Percentiles rank a stretch among this genome's conserved stretches.
Conservation (phyloP, 139 green algal species). For the Chlamydomonas schloesseri region DNA sequence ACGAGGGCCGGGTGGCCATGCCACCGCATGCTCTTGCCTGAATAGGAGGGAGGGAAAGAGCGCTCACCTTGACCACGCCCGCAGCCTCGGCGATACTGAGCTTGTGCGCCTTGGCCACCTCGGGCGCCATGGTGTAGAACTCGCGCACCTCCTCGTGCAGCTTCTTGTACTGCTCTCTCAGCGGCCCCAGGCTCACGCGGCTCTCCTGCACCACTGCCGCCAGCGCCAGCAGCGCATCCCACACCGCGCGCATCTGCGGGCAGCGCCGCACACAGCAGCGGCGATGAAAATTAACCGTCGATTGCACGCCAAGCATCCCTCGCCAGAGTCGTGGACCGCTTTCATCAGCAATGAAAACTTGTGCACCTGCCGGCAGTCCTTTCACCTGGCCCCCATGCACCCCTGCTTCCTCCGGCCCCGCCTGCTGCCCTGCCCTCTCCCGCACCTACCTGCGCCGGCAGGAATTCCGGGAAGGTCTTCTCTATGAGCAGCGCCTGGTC, state of each 20-base stretch:
- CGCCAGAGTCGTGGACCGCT: too few species aligned
- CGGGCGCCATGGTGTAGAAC: conserved; percentile 19
- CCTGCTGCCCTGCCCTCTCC: too few species aligned
- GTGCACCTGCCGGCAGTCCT: too few species aligned
- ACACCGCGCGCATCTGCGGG: conserved; percentile 29
- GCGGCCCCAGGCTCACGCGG: conserved; percentile 3
- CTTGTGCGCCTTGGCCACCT: conserved; percentile 2
- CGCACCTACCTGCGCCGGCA: conserved; percentile 9
- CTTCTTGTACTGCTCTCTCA: conserved; percentile 5
- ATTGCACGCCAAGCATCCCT: too few species aligned
- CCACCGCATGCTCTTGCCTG: too few species aligned
- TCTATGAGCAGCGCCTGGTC: conserved; percentile 38
- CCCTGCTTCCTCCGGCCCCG: too few species aligned
- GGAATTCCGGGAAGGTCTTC: conserved; percentile 29
- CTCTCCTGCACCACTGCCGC: conserved; percentile 37
- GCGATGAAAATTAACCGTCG: too few species aligned
- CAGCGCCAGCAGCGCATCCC: conserved; percentile 33
- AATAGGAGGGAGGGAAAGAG: too few species aligned
- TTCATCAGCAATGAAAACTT: too few species aligned
- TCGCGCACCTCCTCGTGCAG: conserved; percentile 32
- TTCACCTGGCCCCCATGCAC: too few species aligned
- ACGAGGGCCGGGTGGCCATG: too few species aligned
- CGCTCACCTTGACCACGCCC: neutral
- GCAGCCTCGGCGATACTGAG: neutral
- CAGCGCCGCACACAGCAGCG: too few species aligned